These are phyloP conservation scores for Nemania abortiva DNA, from an alignment of 2,329 filamentous ascomycete genomes.

Conservation along the genomic window DNA sequence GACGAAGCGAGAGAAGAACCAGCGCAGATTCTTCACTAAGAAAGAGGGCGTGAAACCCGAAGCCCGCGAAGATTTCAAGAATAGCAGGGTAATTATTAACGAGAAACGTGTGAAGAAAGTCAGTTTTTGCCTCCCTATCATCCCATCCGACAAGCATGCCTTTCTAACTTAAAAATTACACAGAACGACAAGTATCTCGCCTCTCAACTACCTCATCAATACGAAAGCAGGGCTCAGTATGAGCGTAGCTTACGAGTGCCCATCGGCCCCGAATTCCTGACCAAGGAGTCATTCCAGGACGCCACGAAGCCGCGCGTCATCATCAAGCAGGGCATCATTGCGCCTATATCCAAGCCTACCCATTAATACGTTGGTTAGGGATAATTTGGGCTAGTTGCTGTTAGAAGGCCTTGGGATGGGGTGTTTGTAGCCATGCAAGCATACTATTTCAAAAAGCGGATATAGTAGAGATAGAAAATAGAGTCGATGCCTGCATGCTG, in stretches of 20 bases:
- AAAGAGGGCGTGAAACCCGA: conserved; percentile 79
- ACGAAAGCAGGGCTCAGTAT: conserved; percentile 88
- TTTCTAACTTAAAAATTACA: not conserved
- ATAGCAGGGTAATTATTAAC: conserved; percentile 89
- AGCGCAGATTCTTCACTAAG: conserved; percentile 72
- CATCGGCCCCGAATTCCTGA: conserved; percentile 93
- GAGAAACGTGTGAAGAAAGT: conserved; percentile 93
- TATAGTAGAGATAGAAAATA: conserved; percentile 4
- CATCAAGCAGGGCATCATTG: conserved; percentile 90
- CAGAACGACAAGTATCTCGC: conserved; percentile 90
- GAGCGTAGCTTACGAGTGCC: conserved; percentile 88
- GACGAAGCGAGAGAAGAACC: conserved; percentile 75
- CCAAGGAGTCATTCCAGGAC: conserved; percentile 94
- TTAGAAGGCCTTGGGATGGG: not conserved
- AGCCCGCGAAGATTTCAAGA: conserved; percentile 83
- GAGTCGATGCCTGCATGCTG: not conserved
- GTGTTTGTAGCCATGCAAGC: not conserved
- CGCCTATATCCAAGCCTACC: conserved; percentile 83
- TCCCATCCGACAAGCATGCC: not conserved
- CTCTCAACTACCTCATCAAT: conserved; percentile 85
- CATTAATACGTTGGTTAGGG: conserved; percentile 34
- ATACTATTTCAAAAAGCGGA: not conserved
- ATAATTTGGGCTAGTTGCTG: not conserved
- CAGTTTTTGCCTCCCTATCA: conserved; percentile 45
- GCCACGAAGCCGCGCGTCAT: conserved; percentile 89